Conservation (phyloP, 2,329 filamentous ascomycete species). For the Colletotrichum limetticola region DNA sequence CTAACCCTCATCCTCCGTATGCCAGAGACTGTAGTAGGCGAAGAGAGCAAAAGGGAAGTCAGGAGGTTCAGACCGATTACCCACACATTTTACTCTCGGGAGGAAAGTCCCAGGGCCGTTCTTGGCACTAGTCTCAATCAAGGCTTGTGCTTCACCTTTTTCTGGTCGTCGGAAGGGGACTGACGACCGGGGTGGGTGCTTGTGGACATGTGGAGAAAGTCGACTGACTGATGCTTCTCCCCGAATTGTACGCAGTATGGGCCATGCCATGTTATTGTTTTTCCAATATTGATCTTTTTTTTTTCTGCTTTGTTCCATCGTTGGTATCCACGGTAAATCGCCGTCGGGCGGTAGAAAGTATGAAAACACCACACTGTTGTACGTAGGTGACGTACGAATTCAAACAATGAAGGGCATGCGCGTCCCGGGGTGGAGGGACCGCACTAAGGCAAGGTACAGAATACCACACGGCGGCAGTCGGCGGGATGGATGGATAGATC, state of each 20-base stretch:
- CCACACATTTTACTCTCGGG: slow-evolving; percentile 5
- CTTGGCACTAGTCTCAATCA: background rate
- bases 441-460: slow-evolving; percentile 7
- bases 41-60: background rate
- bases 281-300: background rate
- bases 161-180: background rate
- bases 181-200: background rate
- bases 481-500: background rate
- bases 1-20: background rate
- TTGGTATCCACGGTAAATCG: background rate
- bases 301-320: background rate
- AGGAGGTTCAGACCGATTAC: background rate
- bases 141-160: background rate
- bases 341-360: background rate
- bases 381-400: background rate
- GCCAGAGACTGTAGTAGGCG: too few species aligned
- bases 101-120: background rate
- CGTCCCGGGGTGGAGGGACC: background rate
- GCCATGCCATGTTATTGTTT: background rate
- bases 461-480: background rate
- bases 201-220: background rate
- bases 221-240: background rate
- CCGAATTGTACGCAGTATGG: background rate
- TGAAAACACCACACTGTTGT: background rate
- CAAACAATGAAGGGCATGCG: background rate